Percentiles rank a stretch among this genome's conserved stretches.
phyloP scores from a whole-genome alignment of 306 rosid genomes.

The Malus fusca region DNA sequence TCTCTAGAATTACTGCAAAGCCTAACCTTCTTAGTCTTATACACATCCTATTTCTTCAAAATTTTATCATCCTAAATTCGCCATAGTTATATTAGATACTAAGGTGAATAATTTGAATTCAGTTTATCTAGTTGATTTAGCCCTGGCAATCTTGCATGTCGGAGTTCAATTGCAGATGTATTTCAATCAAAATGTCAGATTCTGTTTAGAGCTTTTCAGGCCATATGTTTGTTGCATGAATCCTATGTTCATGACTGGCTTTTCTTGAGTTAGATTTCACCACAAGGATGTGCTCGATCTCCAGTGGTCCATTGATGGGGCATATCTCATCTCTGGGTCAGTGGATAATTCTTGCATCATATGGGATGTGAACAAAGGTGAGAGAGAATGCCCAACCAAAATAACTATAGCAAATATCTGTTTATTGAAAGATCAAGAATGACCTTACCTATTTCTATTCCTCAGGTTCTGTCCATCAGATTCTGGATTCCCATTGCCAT shows the following conservation, averaged over 20 bases:
- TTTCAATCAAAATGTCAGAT: background rate
- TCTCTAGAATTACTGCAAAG: no score
- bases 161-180: background rate
- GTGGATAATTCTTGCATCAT: constrained; percentile 91
- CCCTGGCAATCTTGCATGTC: background rate
- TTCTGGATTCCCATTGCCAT: constrained; percentile 75
- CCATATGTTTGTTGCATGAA: constrained; percentile 1
- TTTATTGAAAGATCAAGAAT: constrained; percentile 5
- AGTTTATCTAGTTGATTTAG: background rate
- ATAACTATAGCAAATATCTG: constrained; percentile 2
- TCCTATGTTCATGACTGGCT: background rate
- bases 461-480: constrained; percentile 80
- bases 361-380: constrained; percentile 91
- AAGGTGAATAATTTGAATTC: background rate
- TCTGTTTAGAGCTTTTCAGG: background rate
- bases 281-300: constrained; percentile 84
- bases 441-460: constrained; percentile 12
- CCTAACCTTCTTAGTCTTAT: no score
- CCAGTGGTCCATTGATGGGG: constrained; percentile 75
- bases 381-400: background rate
- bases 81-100: background rate
- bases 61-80: background rate
- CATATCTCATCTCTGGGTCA: constrained; percentile 74
- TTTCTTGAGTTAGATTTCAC: constrained; percentile 63
- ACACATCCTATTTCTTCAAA: background rate